phyloP scores from a whole-genome alignment of 2,329 filamentous ascomycete genomes.

The Beauveria australis region DNA sequence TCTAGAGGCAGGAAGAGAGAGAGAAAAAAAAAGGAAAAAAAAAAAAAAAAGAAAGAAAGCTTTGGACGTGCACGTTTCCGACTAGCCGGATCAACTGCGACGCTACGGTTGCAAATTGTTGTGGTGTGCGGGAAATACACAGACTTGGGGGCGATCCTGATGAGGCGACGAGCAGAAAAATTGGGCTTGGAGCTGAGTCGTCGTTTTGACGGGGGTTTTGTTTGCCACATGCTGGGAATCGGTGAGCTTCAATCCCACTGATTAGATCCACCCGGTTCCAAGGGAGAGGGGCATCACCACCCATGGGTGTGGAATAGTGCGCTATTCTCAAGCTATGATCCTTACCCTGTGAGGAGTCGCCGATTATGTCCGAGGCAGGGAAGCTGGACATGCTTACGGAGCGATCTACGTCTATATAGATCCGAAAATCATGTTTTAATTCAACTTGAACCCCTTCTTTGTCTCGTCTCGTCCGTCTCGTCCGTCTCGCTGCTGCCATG shows the following conservation, averaged over 20 bases:
- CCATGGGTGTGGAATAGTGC: not conserved
- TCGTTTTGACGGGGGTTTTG: not conserved
- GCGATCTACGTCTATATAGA: not conserved
- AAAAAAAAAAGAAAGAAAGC: not conserved
- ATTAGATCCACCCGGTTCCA: not conserved
- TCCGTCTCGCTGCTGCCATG: not conserved
- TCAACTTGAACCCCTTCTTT: not conserved
- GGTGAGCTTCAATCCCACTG: not conserved
- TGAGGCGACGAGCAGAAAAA: not conserved
- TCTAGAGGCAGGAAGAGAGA: not conserved
- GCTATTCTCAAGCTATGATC: not conserved
- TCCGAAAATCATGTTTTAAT: not conserved
- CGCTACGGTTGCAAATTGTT: not conserved
- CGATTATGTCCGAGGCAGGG: not conserved
- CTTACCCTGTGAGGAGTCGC: not conserved
- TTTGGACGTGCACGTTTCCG: not conserved
- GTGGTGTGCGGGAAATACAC: constrained; percentile 4
- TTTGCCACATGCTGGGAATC: not conserved
- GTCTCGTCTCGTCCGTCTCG: no score
- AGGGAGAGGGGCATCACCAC: not conserved
- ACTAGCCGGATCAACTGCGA: not conserved
- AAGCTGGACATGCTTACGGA: not conserved
- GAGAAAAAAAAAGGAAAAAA: not conserved
- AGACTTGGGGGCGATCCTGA: not conserved
- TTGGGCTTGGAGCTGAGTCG: constrained; percentile 1